Conservation (phyloP, 768 basidiomycete genomes). For the Boletus edulis region DNA sequence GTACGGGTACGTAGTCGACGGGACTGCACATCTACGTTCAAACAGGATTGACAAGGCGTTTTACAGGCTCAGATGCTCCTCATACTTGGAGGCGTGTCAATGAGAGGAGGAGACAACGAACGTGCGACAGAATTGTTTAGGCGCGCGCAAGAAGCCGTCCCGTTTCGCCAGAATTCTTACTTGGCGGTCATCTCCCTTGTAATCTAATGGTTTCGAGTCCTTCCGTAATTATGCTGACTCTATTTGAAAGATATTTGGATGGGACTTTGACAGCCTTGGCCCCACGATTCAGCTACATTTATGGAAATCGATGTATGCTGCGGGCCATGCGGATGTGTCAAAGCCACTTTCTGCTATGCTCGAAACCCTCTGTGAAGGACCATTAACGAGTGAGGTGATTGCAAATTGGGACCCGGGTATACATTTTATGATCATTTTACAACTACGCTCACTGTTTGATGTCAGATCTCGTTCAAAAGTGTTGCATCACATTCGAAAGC, state of each 20-base stretch:
- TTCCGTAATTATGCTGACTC: neutral
- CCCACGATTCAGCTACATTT: neutral
- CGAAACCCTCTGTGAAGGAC: too few relatives aligned
- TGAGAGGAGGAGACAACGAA: neutral
- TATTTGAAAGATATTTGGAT: conserved; percentile 7
- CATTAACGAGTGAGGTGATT: too few relatives aligned
- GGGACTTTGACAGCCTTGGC: conserved; percentile 12
- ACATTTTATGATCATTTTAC: too few relatives aligned
- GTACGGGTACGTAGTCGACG: too few relatives aligned
- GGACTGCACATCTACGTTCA: neutral
- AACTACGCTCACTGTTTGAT: too few relatives aligned
- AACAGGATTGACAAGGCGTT: neutral
- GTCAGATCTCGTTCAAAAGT: neutral
- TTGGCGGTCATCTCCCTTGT: neutral
- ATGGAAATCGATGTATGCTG: neutral
- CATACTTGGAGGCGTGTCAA: neutral
- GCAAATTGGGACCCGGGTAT: too few relatives aligned
- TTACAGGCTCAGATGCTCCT: neutral
- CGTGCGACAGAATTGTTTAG: neutral
- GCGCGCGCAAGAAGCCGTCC: neutral
- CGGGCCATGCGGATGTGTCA: too few relatives aligned
- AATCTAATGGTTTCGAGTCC: neutral
- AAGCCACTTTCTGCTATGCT: too few relatives aligned
- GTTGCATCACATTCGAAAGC: neutral
- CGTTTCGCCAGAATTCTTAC: neutral